phyloP scores from a whole-genome alignment of 1,284 basidiomycete genomes.

The Lignosus rhinocerotis region DNA sequence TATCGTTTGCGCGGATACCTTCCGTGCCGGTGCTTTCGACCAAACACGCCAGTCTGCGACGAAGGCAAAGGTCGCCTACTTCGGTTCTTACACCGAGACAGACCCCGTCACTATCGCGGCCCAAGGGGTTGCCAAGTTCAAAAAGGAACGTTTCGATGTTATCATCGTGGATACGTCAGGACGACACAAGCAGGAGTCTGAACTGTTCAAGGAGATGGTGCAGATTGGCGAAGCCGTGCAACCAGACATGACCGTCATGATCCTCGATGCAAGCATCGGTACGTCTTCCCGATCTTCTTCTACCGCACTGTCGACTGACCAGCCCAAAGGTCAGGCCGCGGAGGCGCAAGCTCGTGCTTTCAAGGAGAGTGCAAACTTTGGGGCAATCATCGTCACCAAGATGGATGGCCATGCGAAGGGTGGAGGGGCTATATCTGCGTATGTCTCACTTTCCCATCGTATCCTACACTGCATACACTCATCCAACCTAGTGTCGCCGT shows the following conservation, averaged over 20 bases:
- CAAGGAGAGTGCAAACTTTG: slow-evolving; percentile 97
- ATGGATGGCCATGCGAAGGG: slow-evolving; percentile 99
- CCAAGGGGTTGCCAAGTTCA: slow-evolving; percentile 95
- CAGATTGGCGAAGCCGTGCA: slow-evolving; percentile 93
- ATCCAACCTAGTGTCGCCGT: slow-evolving; percentile 81
- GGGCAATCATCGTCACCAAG: slow-evolving; percentile 99
- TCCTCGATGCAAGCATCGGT: slow-evolving; percentile 89
- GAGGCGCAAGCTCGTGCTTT: slow-evolving; percentile 96
- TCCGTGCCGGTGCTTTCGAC: slow-evolving; percentile 99
- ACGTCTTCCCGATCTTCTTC: slow-evolving; percentile 1
- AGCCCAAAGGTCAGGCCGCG: slow-evolving; percentile 84
- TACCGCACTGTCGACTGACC: neutral
- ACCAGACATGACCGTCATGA: slow-evolving; percentile 90
- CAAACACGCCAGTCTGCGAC: slow-evolving; percentile 95
- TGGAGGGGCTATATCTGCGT: slow-evolving; percentile 99
- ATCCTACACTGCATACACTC: neutral
- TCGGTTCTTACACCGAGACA: slow-evolving; percentile 98
- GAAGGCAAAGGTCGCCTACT: slow-evolving; percentile 99
- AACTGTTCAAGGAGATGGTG: slow-evolving; percentile 98
- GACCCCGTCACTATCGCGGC: slow-evolving; percentile 96
- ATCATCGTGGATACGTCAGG: slow-evolving; percentile 99
- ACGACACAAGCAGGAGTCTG: slow-evolving; percentile 95
- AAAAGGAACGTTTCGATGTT: slow-evolving; percentile 97
- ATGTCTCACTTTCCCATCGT: slow-evolving; percentile 36
- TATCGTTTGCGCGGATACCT: slow-evolving; percentile 99